These are phyloP conservation scores for Boletus rufocinnamomeus DNA, from an alignment of 768 basidiomycete species.

Conservation along the genomic window DNA sequence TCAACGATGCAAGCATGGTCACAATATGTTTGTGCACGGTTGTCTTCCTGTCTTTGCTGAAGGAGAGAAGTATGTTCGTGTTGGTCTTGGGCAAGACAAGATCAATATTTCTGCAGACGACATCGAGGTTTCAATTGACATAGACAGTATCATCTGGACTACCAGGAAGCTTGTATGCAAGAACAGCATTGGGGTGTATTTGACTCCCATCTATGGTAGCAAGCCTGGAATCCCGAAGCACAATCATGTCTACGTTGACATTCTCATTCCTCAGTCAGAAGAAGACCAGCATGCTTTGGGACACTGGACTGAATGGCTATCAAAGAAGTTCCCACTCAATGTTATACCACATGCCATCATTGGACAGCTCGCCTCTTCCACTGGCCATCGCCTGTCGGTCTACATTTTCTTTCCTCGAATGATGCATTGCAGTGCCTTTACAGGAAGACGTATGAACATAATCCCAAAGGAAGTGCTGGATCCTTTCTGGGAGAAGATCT, in stretches of 20 bases:
- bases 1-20: no score
- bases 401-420: slow-evolving; percentile 16
- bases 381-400: not conserved
- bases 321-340: slow-evolving; percentile 8
- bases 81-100: no score
- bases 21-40: not conserved
- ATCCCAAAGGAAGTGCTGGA: slow-evolving; percentile 11
- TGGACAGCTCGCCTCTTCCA: not conserved
- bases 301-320: slow-evolving; percentile 1
- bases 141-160: slow-evolving; percentile 11
- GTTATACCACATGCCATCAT: slow-evolving; percentile 10
- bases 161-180: not conserved
- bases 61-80: not conserved
- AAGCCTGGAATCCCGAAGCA: slow-evolving; percentile 10
- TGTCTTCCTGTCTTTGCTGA: not conserved
- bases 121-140: slow-evolving; percentile 3
- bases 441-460: not conserved
- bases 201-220: not conserved
- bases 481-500: slow-evolving; percentile 4
- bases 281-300: not conserved
- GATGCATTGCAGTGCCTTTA: not conserved
- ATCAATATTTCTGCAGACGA: no score
- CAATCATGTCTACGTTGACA: slow-evolving; percentile 19
- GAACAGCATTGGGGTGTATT: not conserved
- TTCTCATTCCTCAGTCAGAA: slow-evolving; percentile 13